These are phyloP conservation scores for Nakaseomyces delphensis DNA, from an alignment of 1,139 yeast species.

Conservation along the genomic window DNA sequence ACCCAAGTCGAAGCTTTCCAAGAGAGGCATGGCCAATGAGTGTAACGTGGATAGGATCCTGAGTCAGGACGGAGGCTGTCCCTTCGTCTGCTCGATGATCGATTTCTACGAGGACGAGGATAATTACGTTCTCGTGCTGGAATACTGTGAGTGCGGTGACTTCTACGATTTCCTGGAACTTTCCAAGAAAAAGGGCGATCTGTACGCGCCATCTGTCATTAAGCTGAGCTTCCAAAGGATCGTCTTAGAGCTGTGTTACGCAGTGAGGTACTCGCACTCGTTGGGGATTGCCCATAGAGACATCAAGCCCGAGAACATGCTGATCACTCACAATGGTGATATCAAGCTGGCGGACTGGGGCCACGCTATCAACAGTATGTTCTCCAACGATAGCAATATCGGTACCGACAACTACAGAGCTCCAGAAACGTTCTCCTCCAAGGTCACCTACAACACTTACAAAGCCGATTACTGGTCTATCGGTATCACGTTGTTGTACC, in stretches of 20 bases:
- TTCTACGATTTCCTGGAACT: slow-evolving; percentile 58
- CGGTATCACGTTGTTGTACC: slow-evolving; percentile 72
- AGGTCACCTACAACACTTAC: slow-evolving; percentile 39
- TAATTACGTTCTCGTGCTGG: slow-evolving; percentile 54
- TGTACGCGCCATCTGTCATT: slow-evolving; percentile 38
- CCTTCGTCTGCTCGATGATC: slow-evolving; percentile 49
- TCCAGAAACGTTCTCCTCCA: slow-evolving; percentile 55
- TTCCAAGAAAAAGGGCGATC: slow-evolving; percentile 16
- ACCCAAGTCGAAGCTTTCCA: slow-evolving; percentile 16
- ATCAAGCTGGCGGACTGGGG: slow-evolving; percentile 87
- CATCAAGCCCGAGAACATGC: slow-evolving; percentile 77
- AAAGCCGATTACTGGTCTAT: slow-evolving; percentile 86
- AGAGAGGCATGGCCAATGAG: slow-evolving; percentile 19
- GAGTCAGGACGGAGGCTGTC: slow-evolving; percentile 18
- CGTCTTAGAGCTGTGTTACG: slow-evolving; percentile 61
- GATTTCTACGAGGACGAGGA: slow-evolving; percentile 58
- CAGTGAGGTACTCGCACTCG: slow-evolving; percentile 63
- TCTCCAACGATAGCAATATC: slow-evolving; percentile 66
- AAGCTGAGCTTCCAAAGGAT: slow-evolving; percentile 36
- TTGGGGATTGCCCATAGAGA: slow-evolving; percentile 74
- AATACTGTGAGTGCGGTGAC: slow-evolving; percentile 82
- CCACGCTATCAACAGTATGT: slow-evolving; percentile 54
- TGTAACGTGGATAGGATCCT: slow-evolving; percentile 18
- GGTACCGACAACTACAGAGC: slow-evolving; percentile 96
- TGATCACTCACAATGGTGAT: slow-evolving; percentile 57